Base-by-base conservation (phyloP, 805 yeast genomes). In the Myxozyma nipponensis region DNA sequence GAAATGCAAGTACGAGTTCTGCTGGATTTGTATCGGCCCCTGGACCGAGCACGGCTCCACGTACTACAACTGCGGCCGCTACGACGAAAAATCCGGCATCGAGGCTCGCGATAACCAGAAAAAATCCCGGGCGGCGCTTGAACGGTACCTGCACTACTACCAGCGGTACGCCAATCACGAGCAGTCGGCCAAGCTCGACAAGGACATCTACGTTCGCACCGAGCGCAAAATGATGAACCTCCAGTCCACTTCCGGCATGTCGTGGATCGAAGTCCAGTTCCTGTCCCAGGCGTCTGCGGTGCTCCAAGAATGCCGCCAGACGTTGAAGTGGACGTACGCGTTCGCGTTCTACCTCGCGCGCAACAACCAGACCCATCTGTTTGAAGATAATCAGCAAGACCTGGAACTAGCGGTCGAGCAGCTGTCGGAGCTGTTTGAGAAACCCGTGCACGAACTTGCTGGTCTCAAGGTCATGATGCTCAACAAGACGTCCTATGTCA, bases 201-300 rank as follows among this genome's bases (percentile, higher is more conserved):
- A 77, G 54, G 74, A 73, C 48, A 74, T 88, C 6, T 78, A 84
- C 46, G 69, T 73, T n/a, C 72, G 75, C 34, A 81, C 88, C 41
- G 85, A 85, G 56, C 69, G 71, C 26, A 77, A 78, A 54, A 84
- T 89, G 62, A 78, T 77, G 49, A 69, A 72, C 38, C 71, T 86
- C 49, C 95, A 89, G 71, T 80, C 81, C 50, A 72, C 72, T 10
- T 73, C 75, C 22, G 81, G 82, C 1, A 76, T 79, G 41, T 82
- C 95, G 1, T 88, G 95, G 95, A 84, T 83, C 46, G 96, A 90
- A 62, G 84, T 88, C 1, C 93, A 86, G 61, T 91, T 85, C 63
- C 74, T 90, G 44, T 77, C 83, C 7, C 91, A 86, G 46, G 81
- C 91, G 36, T 81, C 86, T 37, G 74, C 76, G 42, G 76, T 77